phyloP scores from a whole-genome alignment of 495 filamentous ascomycete species.

The Podospora tetraspora region DNA sequence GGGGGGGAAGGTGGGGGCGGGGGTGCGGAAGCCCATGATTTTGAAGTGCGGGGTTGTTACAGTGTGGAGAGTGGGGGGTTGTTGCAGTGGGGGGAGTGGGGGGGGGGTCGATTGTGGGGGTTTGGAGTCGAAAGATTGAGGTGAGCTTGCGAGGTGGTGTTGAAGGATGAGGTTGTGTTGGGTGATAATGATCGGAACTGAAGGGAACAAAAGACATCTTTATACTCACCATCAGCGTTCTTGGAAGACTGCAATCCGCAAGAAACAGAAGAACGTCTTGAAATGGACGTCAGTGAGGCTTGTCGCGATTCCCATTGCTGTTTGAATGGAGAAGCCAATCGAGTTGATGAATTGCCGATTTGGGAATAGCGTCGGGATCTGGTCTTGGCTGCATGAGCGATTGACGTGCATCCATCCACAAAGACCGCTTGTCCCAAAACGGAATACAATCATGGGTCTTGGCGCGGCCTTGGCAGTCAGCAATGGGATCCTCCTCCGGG shows the following conservation, averaged over 20 bases:
- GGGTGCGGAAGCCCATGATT: neutral
- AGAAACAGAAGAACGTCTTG: neutral
- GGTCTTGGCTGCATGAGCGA: neutral
- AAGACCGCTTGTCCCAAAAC: neutral
- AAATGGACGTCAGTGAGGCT: neutral
- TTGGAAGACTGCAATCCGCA: no score
- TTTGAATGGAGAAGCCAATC: no score
- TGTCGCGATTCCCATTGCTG: neutral
- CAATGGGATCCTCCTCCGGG: neutral
- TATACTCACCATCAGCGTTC: no score
- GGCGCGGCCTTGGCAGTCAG: neutral
- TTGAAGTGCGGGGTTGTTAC: neutral
- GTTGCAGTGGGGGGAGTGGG: no score
- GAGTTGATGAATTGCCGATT: neutral
- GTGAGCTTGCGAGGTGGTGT: no score
- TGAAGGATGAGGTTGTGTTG: no score
- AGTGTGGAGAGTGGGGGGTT: no score
- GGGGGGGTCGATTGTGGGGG: no score
- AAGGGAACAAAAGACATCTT: no score
- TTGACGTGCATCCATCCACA: neutral
- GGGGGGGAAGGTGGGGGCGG: constrained; percentile 10
- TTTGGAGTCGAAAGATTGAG: no score
- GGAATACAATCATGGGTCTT: neutral
- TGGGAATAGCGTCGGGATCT: neutral
- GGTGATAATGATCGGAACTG: no score